phyloP scores from a whole-genome alignment of 768 basidiomycete genomes.

The Coprinellus micaceus region DNA sequence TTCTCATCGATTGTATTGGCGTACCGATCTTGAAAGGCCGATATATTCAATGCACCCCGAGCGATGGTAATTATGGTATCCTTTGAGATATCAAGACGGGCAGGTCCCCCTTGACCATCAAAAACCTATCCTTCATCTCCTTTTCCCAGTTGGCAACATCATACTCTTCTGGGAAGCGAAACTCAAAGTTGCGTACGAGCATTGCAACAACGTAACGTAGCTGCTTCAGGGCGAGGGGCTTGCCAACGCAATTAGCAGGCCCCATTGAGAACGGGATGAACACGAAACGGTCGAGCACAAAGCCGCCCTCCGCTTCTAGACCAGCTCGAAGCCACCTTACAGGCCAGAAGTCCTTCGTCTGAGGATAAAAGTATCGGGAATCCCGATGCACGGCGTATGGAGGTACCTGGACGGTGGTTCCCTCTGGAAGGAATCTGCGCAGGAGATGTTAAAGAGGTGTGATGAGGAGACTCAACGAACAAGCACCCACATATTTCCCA shows the following conservation, averaged over 20 bases:
- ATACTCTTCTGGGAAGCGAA: slow-evolving; percentile 7
- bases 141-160: slow-evolving; percentile 7
- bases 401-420: slow-evolving; percentile 32
- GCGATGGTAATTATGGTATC: too few relatives aligned
- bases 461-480: neutral
- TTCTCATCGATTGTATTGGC: too few relatives aligned
- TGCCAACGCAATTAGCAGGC: slow-evolving; percentile 49
- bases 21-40: too few relatives aligned
- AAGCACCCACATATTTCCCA: slow-evolving; percentile 15
- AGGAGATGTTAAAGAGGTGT: neutral
- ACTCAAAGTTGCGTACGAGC: slow-evolving; percentile 2
- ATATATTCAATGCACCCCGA: too few relatives aligned
- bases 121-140: slow-evolving; percentile 8
- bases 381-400: slow-evolving; percentile 35
- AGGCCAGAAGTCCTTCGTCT: slow-evolving; percentile 33
- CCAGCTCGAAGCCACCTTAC: slow-evolving; percentile 32
- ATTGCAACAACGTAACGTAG: slow-evolving; percentile 20
- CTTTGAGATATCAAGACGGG: neutral
- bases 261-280: slow-evolving; percentile 39
- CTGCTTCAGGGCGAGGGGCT: slow-evolving; percentile 30
- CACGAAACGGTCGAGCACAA: slow-evolving; percentile 10
- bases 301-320: neutral
- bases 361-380: slow-evolving; percentile 34
- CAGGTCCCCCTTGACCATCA: slow-evolving; percentile 10
- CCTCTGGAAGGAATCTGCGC: slow-evolving; percentile 34